Base-by-base conservation (phyloP, 257 asterid genomes). In the Solanum boliviense region DNA sequence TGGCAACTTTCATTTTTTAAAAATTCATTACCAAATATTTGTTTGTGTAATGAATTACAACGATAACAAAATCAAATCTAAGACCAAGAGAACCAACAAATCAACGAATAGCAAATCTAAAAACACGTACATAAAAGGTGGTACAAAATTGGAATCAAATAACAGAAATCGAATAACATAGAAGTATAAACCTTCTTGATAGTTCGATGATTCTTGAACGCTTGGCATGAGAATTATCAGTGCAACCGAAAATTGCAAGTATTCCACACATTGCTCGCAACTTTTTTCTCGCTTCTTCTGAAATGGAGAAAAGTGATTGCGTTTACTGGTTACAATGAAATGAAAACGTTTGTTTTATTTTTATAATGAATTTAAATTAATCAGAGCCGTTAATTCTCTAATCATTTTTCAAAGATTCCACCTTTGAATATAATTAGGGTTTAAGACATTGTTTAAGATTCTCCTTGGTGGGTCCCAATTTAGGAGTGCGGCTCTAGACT, bases 161-260 rank as follows among this genome's bases (percentile, higher is more conserved):
- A 34, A 34, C 21, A 65, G 52, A 79, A 21, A 13, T 41, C 62
- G 34, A 32, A 41, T 32, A 34, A 34, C 27, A 65, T 52, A 84
- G 56, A 38, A 23, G 39, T 2, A 67, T 38, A 60, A 56, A 97
- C 99, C 99, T 97, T 91, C 98, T 91, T 29, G 99, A 97, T 12
- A 97, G 98, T 87, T 97, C 99, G 79, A 96, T 93, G 84, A 97
- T 93, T 90, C 99, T 87, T 84, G 99, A 91, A 81, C 99, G 96
- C 88, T 93, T 97, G 44, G 93, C 95, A 87, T 94, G 98, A 87
- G 99, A 91, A 88, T 90, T 93, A 85, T 95, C 98, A 11, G 91
- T 91, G 90, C 95, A 91, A 84, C 99, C 98, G 18, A 97, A 94
- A 86, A 96, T 99, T 9, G 99, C 99, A 12, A 97, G 98, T 65